Base-by-base conservation (phyloP, 2,329 filamentous ascomycete genomes). In the Ophiostoma sp. region DNA sequence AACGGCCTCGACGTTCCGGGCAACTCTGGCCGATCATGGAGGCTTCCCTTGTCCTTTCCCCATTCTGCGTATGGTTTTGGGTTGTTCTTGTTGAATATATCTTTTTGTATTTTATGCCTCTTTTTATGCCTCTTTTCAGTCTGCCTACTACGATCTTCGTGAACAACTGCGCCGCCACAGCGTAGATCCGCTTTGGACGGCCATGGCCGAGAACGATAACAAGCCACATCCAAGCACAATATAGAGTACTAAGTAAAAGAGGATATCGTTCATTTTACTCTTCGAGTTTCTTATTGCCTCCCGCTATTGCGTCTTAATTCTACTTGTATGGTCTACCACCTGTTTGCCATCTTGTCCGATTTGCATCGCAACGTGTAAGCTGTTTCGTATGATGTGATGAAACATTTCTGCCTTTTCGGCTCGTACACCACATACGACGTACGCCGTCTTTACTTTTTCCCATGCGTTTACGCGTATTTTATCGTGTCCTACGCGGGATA, bases 321-420 rank as follows among this genome's bases (percentile, higher is more conserved):
- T 22, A 52, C 42, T 48, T 48, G n/a, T 55, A 55, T 55, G 3
- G 7, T 11, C 9, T 31, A 28, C 57, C 22, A 55, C 25, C 59
- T 25, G 19, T 1, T 22, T 31, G 36, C 63, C 63, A 31, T 64
- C 59, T n/a, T 2, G n/a, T 64, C 33, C 15, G 39, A 17, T 28
- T 25, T 42, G 19, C 59, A 17, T 64, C 33, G 39, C 25, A 36
- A 64, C 19, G 22, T 39, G 52, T n/a, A n/a, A 2, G 33, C 33
- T 39, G 33, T 64, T 64, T 64, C 59, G 36, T 11, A 42, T 42
- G 17, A 59, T 64, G 59, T 25, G 33, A 64, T 64, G 59, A 63
- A 64, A 42, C n/a, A 64, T 64, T 42, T 25, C 11, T 11, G 33
- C 33, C 8, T 4, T 15, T 39, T 63, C 59, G 42, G 59, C n/a